Evolutionary conservation across 805 yeast genomes (phyloP), one percentile per base, ranked within the genome.

Genomic region (Kluyveromyces wickerhamii): DNA sequence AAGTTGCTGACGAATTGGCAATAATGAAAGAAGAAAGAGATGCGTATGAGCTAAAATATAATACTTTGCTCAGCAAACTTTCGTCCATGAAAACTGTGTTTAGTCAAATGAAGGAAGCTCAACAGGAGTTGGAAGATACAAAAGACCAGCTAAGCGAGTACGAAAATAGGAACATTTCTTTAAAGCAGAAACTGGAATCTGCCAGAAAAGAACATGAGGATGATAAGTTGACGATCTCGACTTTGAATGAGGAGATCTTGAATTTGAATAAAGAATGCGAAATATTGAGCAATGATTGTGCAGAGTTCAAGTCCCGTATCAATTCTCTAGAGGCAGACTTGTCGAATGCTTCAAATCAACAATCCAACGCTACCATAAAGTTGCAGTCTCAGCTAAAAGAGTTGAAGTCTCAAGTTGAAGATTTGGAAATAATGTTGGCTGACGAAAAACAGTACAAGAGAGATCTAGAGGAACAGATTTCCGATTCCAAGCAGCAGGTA

Each of bases 21-120:
- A n/a, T n/a, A n/a, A n/a, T 62, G 18, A 65, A 63, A 20, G 60
- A 63, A 22, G 85, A 79, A 47, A 67, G 79, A 37, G 79, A 71
- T 32, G 67, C 70, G 20, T 65, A 71, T 19, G 74, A 78, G 44
- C 62, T 66, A 2, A 75, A 76, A 42, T 79, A 81, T 48, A 79
- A 79, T 40, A 64, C 71, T 4, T 57, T 83, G 21, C 55, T 83
- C 39, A 73, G 72, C 42, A 69, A 79, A 51, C 54, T 83, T 12
- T 72, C 85, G 1, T 72, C 83, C 2, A 81, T 82, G 89, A 82
- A 80, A 44, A 62, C 78, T 1, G 70, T 82, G 2, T 82, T 82
- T 54, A 66, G 62, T 25, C 81, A 82, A 43, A 79, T 81, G 84
- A 79, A 81, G 49, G 79, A 73, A 38, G 63, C 85, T 0, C 79